A percentile compares a stretch with the other conserved stretches of the same genome.
phyloP scores from a whole-genome alignment of 2,329 filamentous ascomycete species.

The Aspergillus neoniger region DNA sequence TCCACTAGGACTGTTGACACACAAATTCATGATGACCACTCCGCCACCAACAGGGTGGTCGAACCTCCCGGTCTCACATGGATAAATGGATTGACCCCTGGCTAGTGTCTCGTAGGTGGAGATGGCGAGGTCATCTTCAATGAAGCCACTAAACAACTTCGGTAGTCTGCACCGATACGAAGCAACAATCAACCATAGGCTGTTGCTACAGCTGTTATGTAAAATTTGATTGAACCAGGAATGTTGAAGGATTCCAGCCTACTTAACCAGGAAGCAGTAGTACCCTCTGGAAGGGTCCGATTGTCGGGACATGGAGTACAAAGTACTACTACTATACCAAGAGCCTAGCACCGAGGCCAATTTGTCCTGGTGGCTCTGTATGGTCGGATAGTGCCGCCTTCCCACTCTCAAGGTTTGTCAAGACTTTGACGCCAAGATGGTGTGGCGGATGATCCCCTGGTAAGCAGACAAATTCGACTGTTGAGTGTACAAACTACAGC shows the following conservation, averaged over 20 bases:
- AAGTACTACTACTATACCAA: neutral
- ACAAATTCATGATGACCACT: neutral
- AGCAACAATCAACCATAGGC: neutral
- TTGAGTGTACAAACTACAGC: neutral
- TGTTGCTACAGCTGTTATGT: too few relatives aligned
- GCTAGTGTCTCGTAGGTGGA: neutral
- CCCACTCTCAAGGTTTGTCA: neutral
- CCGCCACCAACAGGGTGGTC: neutral
- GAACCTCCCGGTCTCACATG: neutral
- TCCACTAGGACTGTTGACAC: neutral
- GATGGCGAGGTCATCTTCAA: neutral
- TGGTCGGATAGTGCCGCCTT: constrained; percentile 6
- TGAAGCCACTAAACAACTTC: neutral
- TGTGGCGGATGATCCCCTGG: constrained; percentile 9
- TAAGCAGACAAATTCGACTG: neutral
- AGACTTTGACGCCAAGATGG: constrained; percentile 6
- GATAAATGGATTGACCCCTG: neutral
- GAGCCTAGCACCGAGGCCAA: neutral
- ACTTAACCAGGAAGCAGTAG: neutral
- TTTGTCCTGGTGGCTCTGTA: neutral
- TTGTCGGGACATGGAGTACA: neutral
- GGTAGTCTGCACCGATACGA: neutral
- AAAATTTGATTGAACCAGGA: neutral
- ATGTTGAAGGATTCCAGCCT: neutral
- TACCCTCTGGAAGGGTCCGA: neutral